Base-by-base conservation (phyloP, 2,329 filamentous ascomycete species). In the Fusarium nodosum region DNA sequence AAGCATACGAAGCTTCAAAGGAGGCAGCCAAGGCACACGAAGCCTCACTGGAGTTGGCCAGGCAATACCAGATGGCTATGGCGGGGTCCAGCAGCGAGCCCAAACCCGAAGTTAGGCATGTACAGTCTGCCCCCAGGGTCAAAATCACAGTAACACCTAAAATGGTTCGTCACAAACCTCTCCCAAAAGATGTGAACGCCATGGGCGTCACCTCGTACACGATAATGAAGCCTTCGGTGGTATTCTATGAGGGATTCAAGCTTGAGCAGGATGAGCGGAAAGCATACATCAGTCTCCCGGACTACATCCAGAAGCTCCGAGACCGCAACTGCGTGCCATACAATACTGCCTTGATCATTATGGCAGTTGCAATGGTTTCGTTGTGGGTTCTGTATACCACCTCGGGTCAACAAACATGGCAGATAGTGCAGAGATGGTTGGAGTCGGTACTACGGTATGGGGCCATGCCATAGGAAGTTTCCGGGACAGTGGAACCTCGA, bases 101-200 rank as follows among this genome's bases (percentile, higher is more conserved):
- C 13, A 47, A n/a, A 7, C 39, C 55, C 34, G 38, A 38, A 3
- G n/a, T 30, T 1, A 36, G 46, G 8, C 36, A 20, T 16, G 53
- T 62, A 15, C 30, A 45, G 4, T 71, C 56, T 39, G 30, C 52
- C 30, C 69, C 75, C 9, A 73, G 78, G n/a, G 72, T 79, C 34
- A 79, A 79, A 62, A 76, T 80, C n/a, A 74, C 73, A 4, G 69
- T 75, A 4, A 62, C 65, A 2, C 78, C 78, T 6, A 61, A 63
- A 22, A 72, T 79, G 24, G 46, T 67, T 42, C 72, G 70, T 15
- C 56, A 74, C 62, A 72, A 54, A 24, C 63, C 59, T 7, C 59
- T 55, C n/a, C 28, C 45, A 4, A 50, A 65, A 22, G 56, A 52
- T 2, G 18, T 61, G 26, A 54, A 56, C 11, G 30, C 38, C 3